phyloP scores from a whole-genome alignment of 2,329 filamentous ascomycete species.

The Colletotrichum euphorbiae region DNA sequence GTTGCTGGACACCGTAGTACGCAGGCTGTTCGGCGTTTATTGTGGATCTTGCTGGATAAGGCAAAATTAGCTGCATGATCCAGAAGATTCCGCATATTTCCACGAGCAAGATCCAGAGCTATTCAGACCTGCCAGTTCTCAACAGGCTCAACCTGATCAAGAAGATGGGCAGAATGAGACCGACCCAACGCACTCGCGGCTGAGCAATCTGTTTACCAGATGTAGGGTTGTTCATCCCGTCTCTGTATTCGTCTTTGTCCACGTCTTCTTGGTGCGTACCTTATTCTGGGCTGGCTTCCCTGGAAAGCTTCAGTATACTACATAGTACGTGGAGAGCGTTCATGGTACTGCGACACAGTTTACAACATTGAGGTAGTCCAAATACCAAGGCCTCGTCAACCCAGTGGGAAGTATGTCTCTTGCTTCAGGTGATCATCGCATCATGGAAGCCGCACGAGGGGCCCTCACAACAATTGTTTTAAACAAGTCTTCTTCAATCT shows the following conservation, averaged over 20 bases:
- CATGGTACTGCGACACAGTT: not conserved
- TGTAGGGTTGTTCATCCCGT: conserved; percentile 35
- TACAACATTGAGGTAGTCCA: not conserved
- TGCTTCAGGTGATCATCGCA: conserved; percentile 76
- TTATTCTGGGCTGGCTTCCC: conserved; percentile 8
- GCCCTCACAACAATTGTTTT: conserved; percentile 79
- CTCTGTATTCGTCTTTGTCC: not conserved
- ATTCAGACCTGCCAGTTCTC: conserved; percentile 41
- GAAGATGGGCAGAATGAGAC: conserved; percentile 15
- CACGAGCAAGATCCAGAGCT: conserved; percentile 20
- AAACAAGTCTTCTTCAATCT: conserved; percentile 69
- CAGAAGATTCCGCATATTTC: conserved; percentile 34
- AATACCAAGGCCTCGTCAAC: not conserved
- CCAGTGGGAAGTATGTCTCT: conserved; percentile 61
- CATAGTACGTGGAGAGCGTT: not conserved
- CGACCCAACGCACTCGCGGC: conserved; percentile 36
- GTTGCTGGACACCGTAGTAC: too few relatives aligned
- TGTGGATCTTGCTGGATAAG: conserved; percentile 26
- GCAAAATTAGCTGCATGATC: conserved; percentile 22
- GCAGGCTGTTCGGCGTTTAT: not conserved
- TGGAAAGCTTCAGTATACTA: not conserved
- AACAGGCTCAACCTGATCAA: conserved; percentile 41
- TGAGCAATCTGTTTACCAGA: conserved; percentile 42
- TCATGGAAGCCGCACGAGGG: conserved; percentile 72
- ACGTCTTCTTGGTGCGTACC: conserved; percentile 22